phyloP scores from a whole-genome alignment of 345 rosid species.

The Cardamine occulta region DNA sequence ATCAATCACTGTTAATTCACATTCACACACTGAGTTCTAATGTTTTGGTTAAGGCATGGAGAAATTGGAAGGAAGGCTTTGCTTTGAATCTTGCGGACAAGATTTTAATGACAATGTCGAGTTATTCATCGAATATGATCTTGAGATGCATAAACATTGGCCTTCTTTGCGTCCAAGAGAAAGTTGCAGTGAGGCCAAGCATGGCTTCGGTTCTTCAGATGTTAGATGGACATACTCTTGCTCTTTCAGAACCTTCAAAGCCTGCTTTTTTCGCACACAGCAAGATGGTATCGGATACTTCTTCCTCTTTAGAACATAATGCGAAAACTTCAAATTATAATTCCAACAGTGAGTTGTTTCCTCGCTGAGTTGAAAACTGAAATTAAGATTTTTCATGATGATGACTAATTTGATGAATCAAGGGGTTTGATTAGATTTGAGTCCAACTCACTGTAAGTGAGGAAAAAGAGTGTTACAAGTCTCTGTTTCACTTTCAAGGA shows the following conservation, averaged over 20 bases:
- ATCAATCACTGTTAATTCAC: not conserved
- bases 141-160: slow-evolving; percentile 66
- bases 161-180: slow-evolving; percentile 68
- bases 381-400: slow-evolving; percentile 10
- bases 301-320: slow-evolving; percentile 35
- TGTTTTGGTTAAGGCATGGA: slow-evolving; percentile 57
- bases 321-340: slow-evolving; percentile 37
- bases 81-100: slow-evolving; percentile 48
- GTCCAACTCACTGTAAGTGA: slow-evolving; percentile 38
- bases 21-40: not conserved
- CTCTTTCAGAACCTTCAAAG: slow-evolving; percentile 52
- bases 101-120: slow-evolving; percentile 41
- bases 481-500: slow-evolving; percentile 46
- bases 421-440: slow-evolving; percentile 26
- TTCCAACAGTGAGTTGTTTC: slow-evolving; percentile 39
- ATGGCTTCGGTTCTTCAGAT: slow-evolving; percentile 56
- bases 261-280: slow-evolving; percentile 49
- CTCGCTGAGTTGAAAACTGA: slow-evolving; percentile 20
- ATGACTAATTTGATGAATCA: slow-evolving; percentile 25
- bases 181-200: slow-evolving; percentile 53
- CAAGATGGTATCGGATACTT: slow-evolving; percentile 24
- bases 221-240: slow-evolving; percentile 44
- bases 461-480: slow-evolving; percentile 44
- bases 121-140: slow-evolving; percentile 43
- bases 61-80: slow-evolving; percentile 54